A percentile compares a stretch with the other conserved stretches of the same genome.
These are phyloP conservation scores for Primulina huaijiensis DNA, from an alignment of 257 asterid species.

Conservation along the genomic window DNA sequence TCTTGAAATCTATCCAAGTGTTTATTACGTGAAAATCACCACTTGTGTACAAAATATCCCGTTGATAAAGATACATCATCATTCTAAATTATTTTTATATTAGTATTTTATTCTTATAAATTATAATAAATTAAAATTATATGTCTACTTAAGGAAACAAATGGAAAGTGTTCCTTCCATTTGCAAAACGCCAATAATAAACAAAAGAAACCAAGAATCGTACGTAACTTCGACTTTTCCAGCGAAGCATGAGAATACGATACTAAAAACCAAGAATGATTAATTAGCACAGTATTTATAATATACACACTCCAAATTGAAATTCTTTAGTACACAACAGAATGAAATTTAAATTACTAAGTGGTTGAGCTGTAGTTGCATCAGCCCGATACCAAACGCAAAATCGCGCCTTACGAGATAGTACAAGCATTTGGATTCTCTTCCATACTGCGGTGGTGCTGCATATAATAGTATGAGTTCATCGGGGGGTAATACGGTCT, in stretches of 20 bases:
- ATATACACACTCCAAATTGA: conserved; percentile 25
- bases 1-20: background rate
- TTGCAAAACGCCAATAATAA: background rate
- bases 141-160: background rate
- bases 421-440: conserved; percentile 79
- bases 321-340: conserved; percentile 24
- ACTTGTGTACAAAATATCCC: too few species aligned
- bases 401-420: conserved; percentile 41
- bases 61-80: too few species aligned
- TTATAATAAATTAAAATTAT: too few species aligned
- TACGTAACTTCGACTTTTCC: conserved; percentile 32
- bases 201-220: background rate
- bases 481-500: conserved; percentile 42
- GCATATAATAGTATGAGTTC: conserved; percentile 38
- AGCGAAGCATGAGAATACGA: conserved; percentile 24
- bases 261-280: background rate
- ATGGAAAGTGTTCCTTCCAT: background rate
- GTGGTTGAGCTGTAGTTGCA: conserved; percentile 13
- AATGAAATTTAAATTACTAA: background rate
- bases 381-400: conserved; percentile 21
- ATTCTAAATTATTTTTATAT: too few species aligned
- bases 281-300: conserved; percentile 34
- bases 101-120: too few species aligned
- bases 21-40: too few species aligned
- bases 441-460: conserved; percentile 58